Percentiles rank a stretch among this genome's conserved stretches.
Evolutionary conservation across 2,329 filamentous ascomycete genomes (phyloP).

Genomic region (Xylariaceae sp.): DNA sequence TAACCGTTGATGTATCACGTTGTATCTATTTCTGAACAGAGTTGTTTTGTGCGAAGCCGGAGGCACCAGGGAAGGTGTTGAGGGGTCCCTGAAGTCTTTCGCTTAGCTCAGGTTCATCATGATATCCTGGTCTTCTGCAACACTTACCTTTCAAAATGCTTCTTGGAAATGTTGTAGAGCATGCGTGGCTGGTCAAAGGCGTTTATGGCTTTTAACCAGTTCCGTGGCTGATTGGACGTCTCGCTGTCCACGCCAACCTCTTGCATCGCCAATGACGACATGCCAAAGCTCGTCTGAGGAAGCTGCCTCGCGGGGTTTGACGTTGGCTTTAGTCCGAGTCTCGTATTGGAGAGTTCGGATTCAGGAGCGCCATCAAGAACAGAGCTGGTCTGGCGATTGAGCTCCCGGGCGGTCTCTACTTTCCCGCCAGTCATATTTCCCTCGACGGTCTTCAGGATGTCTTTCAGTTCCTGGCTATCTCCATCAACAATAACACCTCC

Average conservation of each 20-base stretch:
- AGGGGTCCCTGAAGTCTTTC: conserved; percentile 44
- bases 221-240: conserved; percentile 60
- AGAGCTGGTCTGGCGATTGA: conserved; percentile 60
- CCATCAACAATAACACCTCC: conserved; percentile 91
- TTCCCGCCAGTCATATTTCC: conserved; percentile 84
- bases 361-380: conserved; percentile 53
- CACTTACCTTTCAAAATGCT: conserved; percentile 75
- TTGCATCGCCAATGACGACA: conserved; percentile 47
- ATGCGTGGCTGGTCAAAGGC: conserved; percentile 82
- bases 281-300: conserved; percentile 60
- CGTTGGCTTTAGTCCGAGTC: conserved; percentile 48
- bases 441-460: conserved; percentile 78
- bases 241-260: conserved; percentile 56
- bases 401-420: conserved; percentile 49
- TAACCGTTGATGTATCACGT: conserved; percentile 85
- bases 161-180: conserved; percentile 71
- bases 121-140: conserved; percentile 9
- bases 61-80: conserved; percentile 67
- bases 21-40: conserved; percentile 83
- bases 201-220: conserved; percentile 77
- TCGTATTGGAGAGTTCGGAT: conserved; percentile 48
- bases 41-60: conserved; percentile 74
- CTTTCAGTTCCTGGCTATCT: conserved; percentile 65
- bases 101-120: conserved; percentile 1
- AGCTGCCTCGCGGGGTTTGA: conserved; percentile 49